Base-by-base conservation (phyloP, 306 rosid species). In the Prunus davidiana region DNA sequence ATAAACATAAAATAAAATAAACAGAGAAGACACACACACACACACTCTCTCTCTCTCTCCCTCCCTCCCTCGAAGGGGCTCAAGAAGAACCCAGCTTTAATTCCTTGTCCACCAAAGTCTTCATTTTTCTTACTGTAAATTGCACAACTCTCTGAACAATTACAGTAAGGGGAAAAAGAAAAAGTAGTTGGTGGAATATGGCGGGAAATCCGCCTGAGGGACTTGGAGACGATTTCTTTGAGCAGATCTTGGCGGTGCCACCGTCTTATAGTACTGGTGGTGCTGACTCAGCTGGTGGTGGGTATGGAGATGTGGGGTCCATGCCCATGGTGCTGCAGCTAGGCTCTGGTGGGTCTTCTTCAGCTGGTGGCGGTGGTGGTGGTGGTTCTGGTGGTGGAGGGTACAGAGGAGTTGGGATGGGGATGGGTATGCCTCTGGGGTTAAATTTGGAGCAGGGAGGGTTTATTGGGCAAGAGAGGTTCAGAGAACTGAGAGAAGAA, bases 181-280 rank as follows among this genome's bases (percentile, higher is more conserved):
- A 12, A 45, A 27, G 13, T 18, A 32, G 18, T 19, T 4, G 45
- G 67, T 63, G 67, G 67, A 63, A 30, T 18, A 95, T 95, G 99
- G 96, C 93, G 62, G 91, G 93, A 27, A 90, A 88, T 76, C 80
- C 86, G 16, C 85, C 91, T 14, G 93, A 91, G 82, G 92, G 96
- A 10, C 84, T 92, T 43, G 92, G 92, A 1, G 99, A 96, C 51
- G 97, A 92, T 86, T 92, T 92, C 83, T 83, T 92, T 24, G 97
- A 92, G 82, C 93, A 96, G 97, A 96, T 96, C 82, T 55, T 92
- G 51, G 86, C 93, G 0, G 97, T 80, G 63, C 93, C 91, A 10
- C 81, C 88, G 9, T 5, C 78, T 2, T 85, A 85, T 27, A 34
- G 73, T 64, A 80, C 50, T 22, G 68, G 75, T 7, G 87, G 79